Base-by-base conservation (phyloP, 2,329 filamentous ascomycete species). In the Colletotrichum sidae region DNA sequence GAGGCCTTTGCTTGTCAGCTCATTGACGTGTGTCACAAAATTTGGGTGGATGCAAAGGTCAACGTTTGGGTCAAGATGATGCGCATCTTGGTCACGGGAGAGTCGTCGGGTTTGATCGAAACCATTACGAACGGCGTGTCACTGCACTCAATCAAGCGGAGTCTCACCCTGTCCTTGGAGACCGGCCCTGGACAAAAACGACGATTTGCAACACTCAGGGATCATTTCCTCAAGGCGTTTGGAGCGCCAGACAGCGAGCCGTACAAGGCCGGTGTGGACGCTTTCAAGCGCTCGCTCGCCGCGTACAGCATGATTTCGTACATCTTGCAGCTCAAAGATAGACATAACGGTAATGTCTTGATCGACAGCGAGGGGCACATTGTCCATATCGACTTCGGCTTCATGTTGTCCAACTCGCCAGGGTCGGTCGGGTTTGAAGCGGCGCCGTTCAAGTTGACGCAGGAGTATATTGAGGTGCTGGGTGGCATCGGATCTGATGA, bases 11-110 rank as follows among this genome's bases (percentile, higher is more conserved):
- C 92, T 7, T 95, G 92, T 75, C 92, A 96, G 78, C 85, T 96
- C 49, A 96, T 96, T 70, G 84, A 88, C 62, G 90, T 94, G 11
- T 96, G 92, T 77, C 86, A 92, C 73, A 92, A 90, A 78, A 94
- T 94, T 70, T 96, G 92, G 91, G 81, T 88, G 51, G 92, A 94
- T 68, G 90, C 91, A 13, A 80, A 84, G 34, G 87, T 92, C 38
- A 86, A 90, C 41, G 92, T 96, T n/a, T 96, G 93, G 92, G 91
- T 94, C 17, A 94, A 94, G 78, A 84, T 91, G 64, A 96, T 96
- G 92, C 88, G 92, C 58, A 96, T 96, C 57, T 81, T 96, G 56
- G 92, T 96, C 45, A 95, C 92, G 6, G 92, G 92, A 67, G 92
- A 95, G 79, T 92, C 91, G 8, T 94, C 91, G 2, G 92, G 92